Evolutionary conservation across 1,284 basidiomycete genomes (phyloP), one percentile per base, ranked within the genome.

Genomic region (Mycena citricolor): DNA sequence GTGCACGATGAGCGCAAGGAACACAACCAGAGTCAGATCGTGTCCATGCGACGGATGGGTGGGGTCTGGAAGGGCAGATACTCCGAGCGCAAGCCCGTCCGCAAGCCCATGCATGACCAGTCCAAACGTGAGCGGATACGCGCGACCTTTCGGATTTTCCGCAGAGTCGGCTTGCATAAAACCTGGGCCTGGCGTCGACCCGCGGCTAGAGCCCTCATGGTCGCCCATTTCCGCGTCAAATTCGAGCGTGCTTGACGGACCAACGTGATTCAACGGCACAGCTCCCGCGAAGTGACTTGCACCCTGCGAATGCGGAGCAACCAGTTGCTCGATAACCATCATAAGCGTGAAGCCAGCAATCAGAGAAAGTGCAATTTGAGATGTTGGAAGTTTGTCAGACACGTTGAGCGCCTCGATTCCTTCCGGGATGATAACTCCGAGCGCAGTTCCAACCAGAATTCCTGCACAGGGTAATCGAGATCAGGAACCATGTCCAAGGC

Each of bases 351-450:
- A 97, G 3, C 93, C 93, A 1, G 74, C 57, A 31, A 94, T 67
- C n/a, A 94, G 73, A 35, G 84, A 80, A 16, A 86, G 57, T 1
- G 90, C 86, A 21, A 94, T 81, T 24, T 73, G 68, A 20, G 72
- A 69, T 3, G 74, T 72, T 1, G 79, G 75, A 24, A 74, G 59
- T 32, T 67, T 63, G 32, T 69, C 44, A n/a, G 69, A 64, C 28
- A 68, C 59, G 1, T 65, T 61, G 5, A 81, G 61, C 0, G 75
- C 67, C 63, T 84, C 83, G 22, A 86, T 69, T 38, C 85, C 83
- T 66, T 97, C 93, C 16, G 93, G 93, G 44, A 97, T 86, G 58
- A 97, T 90, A 22, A 97, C 82, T 8, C 90, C 90, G 54, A 97
- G 67, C 0, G 91, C 91, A 5, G 92, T 87, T 12, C 93, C 93